Evolutionary conservation across 1,284 basidiomycete genomes (phyloP), one percentile per base, ranked within the genome.

Genomic region (Psilocybe mexicana): DNA sequence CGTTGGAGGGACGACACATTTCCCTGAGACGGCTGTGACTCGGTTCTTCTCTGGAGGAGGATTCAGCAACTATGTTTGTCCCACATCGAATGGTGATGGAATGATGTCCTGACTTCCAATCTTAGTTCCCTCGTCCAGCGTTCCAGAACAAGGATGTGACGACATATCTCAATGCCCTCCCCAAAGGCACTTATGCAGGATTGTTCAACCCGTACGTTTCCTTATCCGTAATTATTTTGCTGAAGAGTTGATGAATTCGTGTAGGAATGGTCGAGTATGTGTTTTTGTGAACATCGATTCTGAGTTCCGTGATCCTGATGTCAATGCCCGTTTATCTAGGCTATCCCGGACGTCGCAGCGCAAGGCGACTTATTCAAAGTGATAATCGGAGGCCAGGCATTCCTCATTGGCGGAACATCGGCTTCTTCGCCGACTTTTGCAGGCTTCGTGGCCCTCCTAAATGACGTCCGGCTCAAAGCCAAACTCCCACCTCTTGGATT

Each of bases 21-120:
- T 77, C 50, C 84, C 84, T 0, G 86, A 88, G 69, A 74, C 73
- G 5, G 84, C 82, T 0, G 76, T 79, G 0, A 55, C 61, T 59
- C 40, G 57, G 23, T 65, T 65, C 59, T 83, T 84, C 68, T 85
- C 84, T 48, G 88, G 88, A 6, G 88, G 87, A 59, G 88, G 88
- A 4, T 77, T 75, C 65, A 75, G 74, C 64, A 78, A 86, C 68
- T 75, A 78, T 52, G 80, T 82, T 59, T 58, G 76, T 59, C 18
- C 3, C 23, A 24, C 3, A 12, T 47, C 30, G 24, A 30, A 11
- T 50, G 5, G 10, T n/a, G n/a, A 6, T 7, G 18, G 28, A 43
- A 55, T 28, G 7, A 26, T 52, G 30, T 35, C 11, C 54, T n/a
- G 35, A 52, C 26, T 25, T 54, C 28, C 28, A 30, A 45, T 25